Evolutionary conservation across 331 rosid genomes (phyloP).

Genomic region (Erythrophleum ivorense): DNA sequence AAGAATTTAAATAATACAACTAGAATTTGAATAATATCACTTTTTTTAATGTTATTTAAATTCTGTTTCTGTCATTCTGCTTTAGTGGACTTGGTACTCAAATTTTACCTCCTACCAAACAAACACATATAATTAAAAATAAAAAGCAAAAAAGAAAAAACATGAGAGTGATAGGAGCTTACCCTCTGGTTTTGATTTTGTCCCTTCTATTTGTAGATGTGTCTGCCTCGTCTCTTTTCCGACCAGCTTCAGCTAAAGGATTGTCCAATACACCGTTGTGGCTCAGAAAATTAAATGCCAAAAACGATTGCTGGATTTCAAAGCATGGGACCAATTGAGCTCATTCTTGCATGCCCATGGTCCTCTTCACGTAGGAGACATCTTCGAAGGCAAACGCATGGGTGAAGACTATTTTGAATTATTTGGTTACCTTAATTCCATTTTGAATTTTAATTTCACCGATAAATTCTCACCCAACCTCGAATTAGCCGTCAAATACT

Average conservation of each 20-base stretch:
- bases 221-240: background rate
- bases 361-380: background rate
- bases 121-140: background rate
- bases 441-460: background rate
- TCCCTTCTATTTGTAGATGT: background rate
- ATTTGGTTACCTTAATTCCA: background rate
- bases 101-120: background rate
- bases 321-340: background rate
- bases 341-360: background rate
- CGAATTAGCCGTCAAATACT: slow-evolving; percentile 42
- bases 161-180: background rate
- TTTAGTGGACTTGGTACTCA: background rate
- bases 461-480: slow-evolving; percentile 3
- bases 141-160: background rate
- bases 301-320: background rate
- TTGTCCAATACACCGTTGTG: background rate
- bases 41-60: too few relatives aligned
- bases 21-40: too few relatives aligned
- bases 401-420: background rate
- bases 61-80: too few relatives aligned
- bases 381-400: background rate
- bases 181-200: background rate
- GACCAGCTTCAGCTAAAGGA: background rate
- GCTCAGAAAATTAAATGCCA: background rate
- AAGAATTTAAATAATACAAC: too few relatives aligned